phyloP scores from a whole-genome alignment of 371 early-diverging fungal genomes.

The Parasitella parasitica region DNA sequence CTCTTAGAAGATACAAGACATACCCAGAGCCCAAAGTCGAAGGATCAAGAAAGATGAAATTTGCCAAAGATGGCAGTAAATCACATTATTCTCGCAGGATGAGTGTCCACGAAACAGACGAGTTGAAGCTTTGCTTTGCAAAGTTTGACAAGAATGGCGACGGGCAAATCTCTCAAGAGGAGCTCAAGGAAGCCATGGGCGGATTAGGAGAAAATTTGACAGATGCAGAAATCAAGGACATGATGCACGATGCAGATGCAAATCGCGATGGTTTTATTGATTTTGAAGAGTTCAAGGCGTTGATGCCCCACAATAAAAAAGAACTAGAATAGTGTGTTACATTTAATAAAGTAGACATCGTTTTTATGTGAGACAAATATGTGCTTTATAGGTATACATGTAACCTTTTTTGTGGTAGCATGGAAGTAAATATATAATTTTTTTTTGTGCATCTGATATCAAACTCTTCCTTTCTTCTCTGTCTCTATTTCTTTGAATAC shows the following conservation, averaged over 20 bases:
- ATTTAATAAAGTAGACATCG: background rate
- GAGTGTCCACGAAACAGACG: constrained; percentile 51
- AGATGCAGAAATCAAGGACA: constrained; percentile 75
- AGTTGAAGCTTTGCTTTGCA: constrained; percentile 66
- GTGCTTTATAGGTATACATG: constrained; percentile 1
- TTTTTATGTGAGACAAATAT: background rate
- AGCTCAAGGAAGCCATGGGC: constrained; percentile 68
- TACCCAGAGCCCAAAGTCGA: background rate
- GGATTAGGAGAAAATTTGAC: constrained; percentile 72
- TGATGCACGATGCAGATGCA: constrained; percentile 81
- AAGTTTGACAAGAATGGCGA: constrained; percentile 77
- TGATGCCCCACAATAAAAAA: constrained; percentile 42
- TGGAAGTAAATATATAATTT: too few species aligned
- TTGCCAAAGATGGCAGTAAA: background rate
- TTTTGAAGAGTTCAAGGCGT: constrained; percentile 58
- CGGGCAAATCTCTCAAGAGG: constrained; percentile 67
- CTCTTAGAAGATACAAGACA: constrained; percentile 3
- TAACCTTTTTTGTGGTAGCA: constrained; percentile 1
- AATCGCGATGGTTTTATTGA: constrained; percentile 71
- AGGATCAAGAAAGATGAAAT: background rate
- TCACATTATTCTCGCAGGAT: constrained; percentile 10
- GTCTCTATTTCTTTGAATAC: background rate
- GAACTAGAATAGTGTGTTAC: constrained; percentile 1
- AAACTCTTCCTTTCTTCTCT: background rate
- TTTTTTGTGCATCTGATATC: background rate